Percentiles rank a stretch among this genome's conserved stretches.
These are phyloP conservation scores for Schizothecium vesticola DNA, from an alignment of 495 filamentous ascomycete genomes.

Conservation along the genomic window DNA sequence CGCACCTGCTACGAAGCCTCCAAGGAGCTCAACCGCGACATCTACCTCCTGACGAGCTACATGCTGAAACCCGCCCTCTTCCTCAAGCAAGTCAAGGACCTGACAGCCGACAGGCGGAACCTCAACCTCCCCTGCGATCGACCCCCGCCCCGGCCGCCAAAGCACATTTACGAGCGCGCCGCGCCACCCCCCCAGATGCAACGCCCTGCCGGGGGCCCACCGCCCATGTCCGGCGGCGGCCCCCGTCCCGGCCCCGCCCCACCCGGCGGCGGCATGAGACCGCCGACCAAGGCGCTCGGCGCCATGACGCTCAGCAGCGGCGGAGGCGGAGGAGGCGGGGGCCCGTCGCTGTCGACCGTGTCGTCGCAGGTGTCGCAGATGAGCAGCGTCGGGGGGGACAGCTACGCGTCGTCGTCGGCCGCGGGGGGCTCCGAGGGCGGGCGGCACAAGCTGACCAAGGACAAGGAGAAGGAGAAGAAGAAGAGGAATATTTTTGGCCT, in stretches of 20 bases:
- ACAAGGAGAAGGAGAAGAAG: slow-evolving; percentile 74
- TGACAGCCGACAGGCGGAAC: slow-evolving; percentile 65
- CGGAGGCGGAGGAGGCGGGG: slow-evolving; percentile 15
- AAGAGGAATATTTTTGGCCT: slow-evolving; percentile 73
- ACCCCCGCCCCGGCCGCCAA: slow-evolving; percentile 74
- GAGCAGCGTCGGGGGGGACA: not conserved
- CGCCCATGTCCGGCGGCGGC: slow-evolving; percentile 27
- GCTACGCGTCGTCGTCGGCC: slow-evolving; percentile 14
- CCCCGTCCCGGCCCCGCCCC: slow-evolving; percentile 26
- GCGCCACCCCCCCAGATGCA: slow-evolving; percentile 37
- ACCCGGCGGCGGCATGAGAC: slow-evolving; percentile 17
- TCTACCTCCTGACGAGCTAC: slow-evolving; percentile 88
- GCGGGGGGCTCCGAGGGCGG: slow-evolving; percentile 30
- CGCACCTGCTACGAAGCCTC: slow-evolving; percentile 86
- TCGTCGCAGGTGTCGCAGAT: slow-evolving; percentile 5
- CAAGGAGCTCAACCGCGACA: slow-evolving; percentile 61
- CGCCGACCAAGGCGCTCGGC: slow-evolving; percentile 26
- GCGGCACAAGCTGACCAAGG: slow-evolving; percentile 33
- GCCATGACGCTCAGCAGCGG: slow-evolving; percentile 30
- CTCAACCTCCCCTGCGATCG: slow-evolving; percentile 77
- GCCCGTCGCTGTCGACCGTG: not conserved
- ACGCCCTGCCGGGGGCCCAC: slow-evolving; percentile 9
- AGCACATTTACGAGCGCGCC: slow-evolving; percentile 80
- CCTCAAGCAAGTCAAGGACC: slow-evolving; percentile 72
- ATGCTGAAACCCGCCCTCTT: slow-evolving; percentile 81